Evolutionary conservation across 768 basidiomycete species (phyloP), one percentile per base, ranked within the genome.

Genomic region (Phanerodontia chrysosporium): DNA sequence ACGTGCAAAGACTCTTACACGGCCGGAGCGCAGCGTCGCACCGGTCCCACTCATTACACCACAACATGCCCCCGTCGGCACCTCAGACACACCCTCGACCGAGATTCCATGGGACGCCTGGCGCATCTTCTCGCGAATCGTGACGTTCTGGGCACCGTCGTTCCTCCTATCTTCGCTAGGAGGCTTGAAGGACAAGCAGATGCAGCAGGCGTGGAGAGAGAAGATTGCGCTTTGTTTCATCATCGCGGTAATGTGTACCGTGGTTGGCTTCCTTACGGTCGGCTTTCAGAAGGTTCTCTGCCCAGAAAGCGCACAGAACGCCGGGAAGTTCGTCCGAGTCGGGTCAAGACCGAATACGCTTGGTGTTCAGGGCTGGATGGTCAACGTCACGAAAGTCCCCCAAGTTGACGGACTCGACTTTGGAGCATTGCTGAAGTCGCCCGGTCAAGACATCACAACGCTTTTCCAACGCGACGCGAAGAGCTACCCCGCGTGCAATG

Each of bases 1-100:
- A 56, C 83, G 95, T 55, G 92, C 91, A 69, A 99, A 98, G 80
- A 99, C 97, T 6, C 86, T 99, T 65, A 98, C 92, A 52, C 83
- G 93, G 59, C 97, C 97, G 67, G 97, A 99, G 77, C 86, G 97
- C 58, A 82, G 91, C 69, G 91, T 98, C 51, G 94, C 94, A 3
- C 92, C 95, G 35, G 89, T 90, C 16, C 95, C 96, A 4, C 87
- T 99, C 67, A 95, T 99, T 61, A 93, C 91, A 57, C 93, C 95
- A 6, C 83, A 86, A 10, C 75, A 79, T 0, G 71, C 76, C 39
- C 75, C 77, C 58, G 67, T 73, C 44, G 70, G 75, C 2, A 71
- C 75, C n/a, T 70, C 75, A 62, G 58, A 75, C 49, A 62, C 54
- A 39, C 39, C 55, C 51, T 54, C 62, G 22, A 58, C 66, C 28